Percentiles rank a stretch among this genome's conserved stretches.
Evolutionary conservation across 2,329 filamentous ascomycete genomes (phyloP).

Genomic region (Alternaria brassicicola): DNA sequence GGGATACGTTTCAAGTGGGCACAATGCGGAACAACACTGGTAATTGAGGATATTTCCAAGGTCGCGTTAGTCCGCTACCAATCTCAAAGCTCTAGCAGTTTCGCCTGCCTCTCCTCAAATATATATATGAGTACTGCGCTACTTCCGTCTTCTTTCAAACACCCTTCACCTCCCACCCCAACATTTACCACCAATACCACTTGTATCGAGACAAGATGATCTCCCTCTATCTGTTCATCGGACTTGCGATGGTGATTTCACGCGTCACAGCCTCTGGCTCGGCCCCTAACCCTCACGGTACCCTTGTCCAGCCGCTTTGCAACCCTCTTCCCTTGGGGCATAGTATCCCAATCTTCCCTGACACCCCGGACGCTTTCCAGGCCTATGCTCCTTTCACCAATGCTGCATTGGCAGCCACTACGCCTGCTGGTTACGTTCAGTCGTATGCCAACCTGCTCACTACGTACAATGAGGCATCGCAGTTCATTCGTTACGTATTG

Average conservation of each 20-base stretch:
- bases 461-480: conserved; percentile 9
- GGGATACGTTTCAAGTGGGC: neutral
- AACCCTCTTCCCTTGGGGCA: neutral
- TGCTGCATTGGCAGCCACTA: conserved; percentile 15
- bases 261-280: neutral
- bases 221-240: neutral
- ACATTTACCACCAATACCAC: neutral
- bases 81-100: neutral
- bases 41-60: neutral
- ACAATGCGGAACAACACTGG: neutral
- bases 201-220: neutral
- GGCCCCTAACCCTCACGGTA: neutral
- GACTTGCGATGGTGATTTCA: neutral
- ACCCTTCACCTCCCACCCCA: neutral
- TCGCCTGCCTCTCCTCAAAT: neutral
- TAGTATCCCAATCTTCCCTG: conserved; percentile 10
- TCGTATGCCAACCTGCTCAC: conserved; percentile 22
- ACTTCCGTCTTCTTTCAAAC: neutral
- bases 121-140: neutral
- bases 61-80: neutral
- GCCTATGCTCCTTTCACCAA: conserved; percentile 9
- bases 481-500: conserved; percentile 19
- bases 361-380: conserved; percentile 23
- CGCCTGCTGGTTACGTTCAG: conserved; percentile 23
- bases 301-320: neutral